phyloP scores from a whole-genome alignment of 176 grass and related monocot species.

The Leersia perrieri region DNA sequence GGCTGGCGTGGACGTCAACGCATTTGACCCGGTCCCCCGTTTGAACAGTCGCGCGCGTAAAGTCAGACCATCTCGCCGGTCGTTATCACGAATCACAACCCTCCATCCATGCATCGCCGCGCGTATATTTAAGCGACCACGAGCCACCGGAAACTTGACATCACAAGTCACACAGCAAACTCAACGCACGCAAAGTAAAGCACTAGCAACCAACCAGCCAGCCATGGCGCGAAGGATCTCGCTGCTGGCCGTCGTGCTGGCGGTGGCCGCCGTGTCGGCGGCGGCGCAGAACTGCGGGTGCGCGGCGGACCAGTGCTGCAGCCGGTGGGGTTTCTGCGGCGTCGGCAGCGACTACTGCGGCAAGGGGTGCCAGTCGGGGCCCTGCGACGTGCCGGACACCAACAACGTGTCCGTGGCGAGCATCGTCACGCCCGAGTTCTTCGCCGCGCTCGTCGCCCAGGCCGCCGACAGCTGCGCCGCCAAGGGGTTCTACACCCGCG shows the following conservation, averaged over 20 bases:
- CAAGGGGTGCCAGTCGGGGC: constrained; percentile 39
- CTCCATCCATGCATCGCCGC: not conserved
- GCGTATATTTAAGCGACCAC: not conserved
- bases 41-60: not conserved
- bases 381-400: constrained; percentile 35
- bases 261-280: not conserved
- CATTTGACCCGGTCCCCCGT: constrained; percentile 13
- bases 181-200: not conserved
- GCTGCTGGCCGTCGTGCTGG: not conserved
- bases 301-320: constrained; percentile 43
- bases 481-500: constrained; percentile 67
- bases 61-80: not conserved
- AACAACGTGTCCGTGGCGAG: constrained; percentile 40
- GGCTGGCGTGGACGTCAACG: not conserved
- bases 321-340: constrained; percentile 54
- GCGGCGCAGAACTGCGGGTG: constrained; percentile 53
- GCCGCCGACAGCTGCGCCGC: constrained; percentile 42
- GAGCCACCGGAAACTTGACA: not conserved
- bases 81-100: no score
- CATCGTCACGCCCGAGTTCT: constrained; percentile 46
- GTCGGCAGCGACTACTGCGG: constrained; percentile 40
- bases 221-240: constrained; percentile 5
- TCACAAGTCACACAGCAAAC: not conserved
- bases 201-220: no score
- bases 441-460: constrained; percentile 66